A percentile compares a stretch with the other conserved stretches of the same genome.
Conservation (phyloP, 2,329 filamentous ascomycete species). For the Colletotrichum melonis region DNA sequence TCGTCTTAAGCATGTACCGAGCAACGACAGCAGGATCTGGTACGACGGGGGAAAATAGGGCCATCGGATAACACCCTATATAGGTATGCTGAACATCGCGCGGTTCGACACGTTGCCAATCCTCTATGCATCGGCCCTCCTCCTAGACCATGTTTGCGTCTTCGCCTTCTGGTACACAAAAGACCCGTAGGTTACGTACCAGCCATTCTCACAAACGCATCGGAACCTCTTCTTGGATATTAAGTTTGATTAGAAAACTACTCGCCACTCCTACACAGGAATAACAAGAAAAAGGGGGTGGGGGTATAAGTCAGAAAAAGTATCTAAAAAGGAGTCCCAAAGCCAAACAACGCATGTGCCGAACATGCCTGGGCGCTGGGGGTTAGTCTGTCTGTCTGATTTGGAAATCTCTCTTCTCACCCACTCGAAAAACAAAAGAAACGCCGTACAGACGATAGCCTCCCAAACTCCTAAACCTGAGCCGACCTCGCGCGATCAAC, state of each 20-base stretch:
- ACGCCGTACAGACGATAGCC: background rate
- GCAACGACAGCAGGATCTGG: no score
- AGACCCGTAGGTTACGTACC: no score
- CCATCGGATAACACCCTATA: no score
- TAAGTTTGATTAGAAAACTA: background rate
- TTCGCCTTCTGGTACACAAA: no score
- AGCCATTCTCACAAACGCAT: background rate
- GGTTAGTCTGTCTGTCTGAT: background rate
- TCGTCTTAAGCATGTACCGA: no score
- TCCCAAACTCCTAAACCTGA: constrained; percentile 13
- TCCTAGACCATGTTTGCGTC: no score
- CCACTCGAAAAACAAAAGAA: constrained; percentile 7
- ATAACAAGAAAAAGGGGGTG: background rate
- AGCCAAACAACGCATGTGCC: background rate
- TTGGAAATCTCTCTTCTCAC: background rate
- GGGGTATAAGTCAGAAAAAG: background rate
- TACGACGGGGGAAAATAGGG: no score
- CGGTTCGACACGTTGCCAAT: no score
- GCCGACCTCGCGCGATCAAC: constrained; percentile 11
- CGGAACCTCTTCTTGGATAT: background rate
- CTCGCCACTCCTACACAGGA: background rate
- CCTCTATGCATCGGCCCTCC: no score
- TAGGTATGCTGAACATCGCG: no score
- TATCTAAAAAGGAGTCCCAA: background rate
- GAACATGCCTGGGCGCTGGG: background rate